Evolutionary conservation across 2,329 filamentous ascomycete species (phyloP).

Genomic region (Venturia nashicola): DNA sequence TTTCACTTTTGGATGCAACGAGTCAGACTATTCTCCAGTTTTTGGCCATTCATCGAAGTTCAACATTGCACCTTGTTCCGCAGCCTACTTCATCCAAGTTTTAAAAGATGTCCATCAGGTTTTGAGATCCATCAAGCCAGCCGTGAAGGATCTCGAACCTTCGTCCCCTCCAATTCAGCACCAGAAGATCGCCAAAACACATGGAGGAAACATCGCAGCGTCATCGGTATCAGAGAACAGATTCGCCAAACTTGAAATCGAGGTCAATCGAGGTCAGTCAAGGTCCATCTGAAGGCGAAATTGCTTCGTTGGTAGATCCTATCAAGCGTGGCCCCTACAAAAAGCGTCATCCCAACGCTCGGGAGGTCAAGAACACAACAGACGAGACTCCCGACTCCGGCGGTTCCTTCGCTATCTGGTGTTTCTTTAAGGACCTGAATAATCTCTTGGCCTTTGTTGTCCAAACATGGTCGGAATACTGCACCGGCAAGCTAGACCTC

Average conservation of each 20-base stretch:
- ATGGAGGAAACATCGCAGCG: neutral
- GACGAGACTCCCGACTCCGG: neutral
- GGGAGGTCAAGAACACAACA: neutral
- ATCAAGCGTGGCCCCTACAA: neutral
- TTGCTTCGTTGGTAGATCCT: neutral
- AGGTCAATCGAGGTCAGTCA: neutral
- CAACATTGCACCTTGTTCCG: neutral
- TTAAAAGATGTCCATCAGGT: neutral
- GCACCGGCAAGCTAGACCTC: constrained; percentile 19
- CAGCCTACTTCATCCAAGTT: neutral
- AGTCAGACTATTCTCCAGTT: neutral
- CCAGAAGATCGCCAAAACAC: neutral
- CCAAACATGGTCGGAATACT: constrained; percentile 21
- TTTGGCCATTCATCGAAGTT: neutral
- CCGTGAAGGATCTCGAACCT: neutral
- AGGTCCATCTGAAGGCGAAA: neutral
- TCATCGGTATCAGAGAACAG: neutral
- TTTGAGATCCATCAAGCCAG: neutral
- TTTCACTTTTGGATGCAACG: neutral
- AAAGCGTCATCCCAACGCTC: neutral
- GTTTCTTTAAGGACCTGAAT: constrained; percentile 20
- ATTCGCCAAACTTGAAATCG: neutral
- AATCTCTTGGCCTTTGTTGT: constrained; percentile 19
- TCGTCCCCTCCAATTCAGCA: neutral
- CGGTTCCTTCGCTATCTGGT: neutral